Evolutionary conservation across 2,329 filamentous ascomycete species (phyloP).

Genomic region (Didymella lethalis): DNA sequence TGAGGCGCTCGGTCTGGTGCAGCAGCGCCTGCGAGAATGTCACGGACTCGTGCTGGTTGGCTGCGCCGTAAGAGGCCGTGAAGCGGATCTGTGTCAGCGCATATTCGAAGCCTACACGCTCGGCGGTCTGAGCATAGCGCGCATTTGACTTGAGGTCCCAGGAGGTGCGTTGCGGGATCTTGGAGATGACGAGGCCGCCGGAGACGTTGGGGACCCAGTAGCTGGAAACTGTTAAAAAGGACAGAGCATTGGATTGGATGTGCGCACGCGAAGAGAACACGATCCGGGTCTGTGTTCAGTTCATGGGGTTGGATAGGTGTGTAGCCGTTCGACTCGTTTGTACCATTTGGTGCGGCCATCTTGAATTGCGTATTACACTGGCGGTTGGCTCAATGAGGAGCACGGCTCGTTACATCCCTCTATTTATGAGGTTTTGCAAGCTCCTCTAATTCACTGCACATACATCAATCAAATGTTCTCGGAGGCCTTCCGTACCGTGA

Average conservation of each 20-base stretch:
- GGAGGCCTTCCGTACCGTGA: conserved; percentile 5
- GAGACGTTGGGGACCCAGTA: conserved; percentile 65
- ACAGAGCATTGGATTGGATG: neutral
- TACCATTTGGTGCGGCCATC: conserved; percentile 14
- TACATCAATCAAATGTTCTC: neutral
- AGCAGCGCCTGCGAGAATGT: conserved; percentile 61
- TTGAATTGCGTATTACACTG: neutral
- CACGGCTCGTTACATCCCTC: neutral
- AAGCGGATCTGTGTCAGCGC: conserved; percentile 63
- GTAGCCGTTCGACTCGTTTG: conserved; percentile 18
- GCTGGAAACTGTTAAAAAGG: conserved; percentile 25
- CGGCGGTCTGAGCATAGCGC: conserved; percentile 59
- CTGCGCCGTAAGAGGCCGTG: conserved; percentile 60
- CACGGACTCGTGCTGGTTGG: conserved; percentile 61
- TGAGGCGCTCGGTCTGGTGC: conserved; percentile 57
- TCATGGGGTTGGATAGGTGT: conserved; percentile 40
- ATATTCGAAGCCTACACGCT: conserved; percentile 60
- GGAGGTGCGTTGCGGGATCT: conserved; percentile 59
- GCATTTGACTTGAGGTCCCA: conserved; percentile 61
- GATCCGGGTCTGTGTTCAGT: conserved; percentile 54
- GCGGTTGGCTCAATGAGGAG: neutral
- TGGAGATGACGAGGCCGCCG: conserved; percentile 61
- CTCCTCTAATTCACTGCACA: neutral
- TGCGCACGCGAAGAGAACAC: conserved; percentile 55
- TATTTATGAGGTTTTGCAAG: no score